Conservation (phyloP, 169 alveolate genomes). For the Cryptosporidium sp. region DNA sequence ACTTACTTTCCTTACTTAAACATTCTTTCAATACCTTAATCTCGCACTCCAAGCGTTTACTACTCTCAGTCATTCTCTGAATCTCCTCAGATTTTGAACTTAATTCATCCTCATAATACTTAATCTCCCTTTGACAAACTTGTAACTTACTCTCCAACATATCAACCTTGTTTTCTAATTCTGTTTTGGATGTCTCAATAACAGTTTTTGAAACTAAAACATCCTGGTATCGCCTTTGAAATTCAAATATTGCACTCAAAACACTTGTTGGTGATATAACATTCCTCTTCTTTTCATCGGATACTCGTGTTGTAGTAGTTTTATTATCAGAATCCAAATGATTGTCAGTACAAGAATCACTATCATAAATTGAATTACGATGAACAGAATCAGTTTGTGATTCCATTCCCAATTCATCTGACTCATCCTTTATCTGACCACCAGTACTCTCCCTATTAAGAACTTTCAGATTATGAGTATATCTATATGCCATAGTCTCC, state of each 20-base stretch:
- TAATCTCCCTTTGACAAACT: conserved; percentile 62
- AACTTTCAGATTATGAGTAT: conserved; percentile 61
- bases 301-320: not conserved
- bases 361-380: no score
- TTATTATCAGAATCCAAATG: not conserved
- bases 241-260: conserved; percentile 71
- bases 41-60: conserved; percentile 57
- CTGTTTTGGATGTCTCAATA: conserved; percentile 46
- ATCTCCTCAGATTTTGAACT: conserved; percentile 24
- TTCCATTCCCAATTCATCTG: not conserved
- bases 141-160: conserved; percentile 52
- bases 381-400: not conserved
- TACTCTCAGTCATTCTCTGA: not conserved
- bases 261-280: conserved; percentile 65
- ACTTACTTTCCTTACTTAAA: conserved; percentile 52
- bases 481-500: conserved; percentile 73
- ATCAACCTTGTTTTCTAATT: conserved; percentile 49
- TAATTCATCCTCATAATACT: conserved; percentile 58
- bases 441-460: conserved; percentile 12
- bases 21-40: conserved; percentile 41
- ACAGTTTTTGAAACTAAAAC: conserved; percentile 69
- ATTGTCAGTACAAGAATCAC: not conserved
- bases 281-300: not conserved
- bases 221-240: conserved; percentile 72
- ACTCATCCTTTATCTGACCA: conserved; percentile 11